phyloP scores from a whole-genome alignment of 768 basidiomycete species.

The Lepiota brunneoincarnata region DNA sequence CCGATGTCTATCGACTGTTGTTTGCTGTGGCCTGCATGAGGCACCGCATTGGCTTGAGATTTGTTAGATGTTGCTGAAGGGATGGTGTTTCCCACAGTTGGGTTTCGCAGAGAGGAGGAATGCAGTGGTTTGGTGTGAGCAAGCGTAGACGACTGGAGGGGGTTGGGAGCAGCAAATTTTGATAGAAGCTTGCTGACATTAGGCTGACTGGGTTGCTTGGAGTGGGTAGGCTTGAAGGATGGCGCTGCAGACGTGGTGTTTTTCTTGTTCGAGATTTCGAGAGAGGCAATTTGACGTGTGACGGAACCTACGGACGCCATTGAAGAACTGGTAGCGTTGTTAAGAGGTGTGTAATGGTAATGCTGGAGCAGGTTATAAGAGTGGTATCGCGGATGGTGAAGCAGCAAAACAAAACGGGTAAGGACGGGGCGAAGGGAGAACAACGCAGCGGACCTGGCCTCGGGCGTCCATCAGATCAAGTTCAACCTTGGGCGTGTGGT shows the following conservation, averaged over 20 bases:
- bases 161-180: conserved; percentile 71
- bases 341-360: background rate
- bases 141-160: conserved; percentile 30
- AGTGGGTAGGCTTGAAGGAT: conserved; percentile 29
- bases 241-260: conserved; percentile 28
- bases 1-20: conserved; percentile 70
- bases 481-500: conserved; percentile 6
- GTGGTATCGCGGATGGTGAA: background rate
- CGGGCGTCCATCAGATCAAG: background rate
- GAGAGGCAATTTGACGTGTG: conserved; percentile 65
- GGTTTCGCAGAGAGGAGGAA: conserved; percentile 45
- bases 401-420: background rate
- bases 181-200: conserved; percentile 71
- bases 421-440: background rate
- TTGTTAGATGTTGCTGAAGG: conserved; percentile 12
- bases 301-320: conserved; percentile 54
- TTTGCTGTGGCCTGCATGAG: conserved; percentile 21
- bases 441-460: background rate
- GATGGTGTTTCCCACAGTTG: conserved; percentile 13
- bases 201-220: conserved; percentile 57
- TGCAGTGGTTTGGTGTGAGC: conserved; percentile 28
- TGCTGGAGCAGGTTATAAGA: background rate
- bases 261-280: conserved; percentile 62
- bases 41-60: conserved; percentile 14
- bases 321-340: background rate